Conservation (phyloP, 1,284 basidiomycete species). For the Heimioporus punctisporus region DNA sequence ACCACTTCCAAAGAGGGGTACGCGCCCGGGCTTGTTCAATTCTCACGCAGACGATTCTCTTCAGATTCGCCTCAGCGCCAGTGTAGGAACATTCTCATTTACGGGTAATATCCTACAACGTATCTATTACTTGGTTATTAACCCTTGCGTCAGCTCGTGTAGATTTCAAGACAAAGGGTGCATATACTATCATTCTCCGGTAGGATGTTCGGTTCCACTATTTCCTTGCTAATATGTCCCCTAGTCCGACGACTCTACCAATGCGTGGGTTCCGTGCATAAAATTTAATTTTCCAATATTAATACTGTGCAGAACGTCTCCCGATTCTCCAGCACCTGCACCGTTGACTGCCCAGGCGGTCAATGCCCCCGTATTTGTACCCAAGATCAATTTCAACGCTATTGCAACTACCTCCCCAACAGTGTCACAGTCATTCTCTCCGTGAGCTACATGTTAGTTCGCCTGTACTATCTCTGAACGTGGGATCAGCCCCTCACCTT, state of each 20-base stretch:
- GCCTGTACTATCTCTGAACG: conserved; percentile 18
- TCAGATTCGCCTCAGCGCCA: conserved; percentile 73
- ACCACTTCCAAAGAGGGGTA: conserved; percentile 46
- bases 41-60: conserved; percentile 11
- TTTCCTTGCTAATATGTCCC: conserved; percentile 13
- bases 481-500: conserved; percentile 30
- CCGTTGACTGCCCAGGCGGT: conserved; percentile 51
- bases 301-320: conserved; percentile 35
- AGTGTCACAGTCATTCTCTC: conserved; percentile 20
- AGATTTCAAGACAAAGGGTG: conserved; percentile 88
- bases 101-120: conserved; percentile 58
- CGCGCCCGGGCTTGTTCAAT: conserved; percentile 9
- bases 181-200: conserved; percentile 79
- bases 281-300: background rate
- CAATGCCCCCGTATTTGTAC: conserved; percentile 87
- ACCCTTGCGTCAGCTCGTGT: conserved; percentile 58
- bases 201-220: conserved; percentile 36
- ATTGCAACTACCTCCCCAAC: conserved; percentile 31
- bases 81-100: conserved; percentile 87
- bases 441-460: conserved; percentile 30
- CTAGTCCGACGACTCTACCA: conserved; percentile 21
- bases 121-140: conserved; percentile 5
- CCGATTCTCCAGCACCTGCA: conserved; percentile 47
- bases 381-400: conserved; percentile 49
- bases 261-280: conserved; percentile 18